Conservation (phyloP, 176 grass and related monocot species). For the Typha latifolia region DNA sequence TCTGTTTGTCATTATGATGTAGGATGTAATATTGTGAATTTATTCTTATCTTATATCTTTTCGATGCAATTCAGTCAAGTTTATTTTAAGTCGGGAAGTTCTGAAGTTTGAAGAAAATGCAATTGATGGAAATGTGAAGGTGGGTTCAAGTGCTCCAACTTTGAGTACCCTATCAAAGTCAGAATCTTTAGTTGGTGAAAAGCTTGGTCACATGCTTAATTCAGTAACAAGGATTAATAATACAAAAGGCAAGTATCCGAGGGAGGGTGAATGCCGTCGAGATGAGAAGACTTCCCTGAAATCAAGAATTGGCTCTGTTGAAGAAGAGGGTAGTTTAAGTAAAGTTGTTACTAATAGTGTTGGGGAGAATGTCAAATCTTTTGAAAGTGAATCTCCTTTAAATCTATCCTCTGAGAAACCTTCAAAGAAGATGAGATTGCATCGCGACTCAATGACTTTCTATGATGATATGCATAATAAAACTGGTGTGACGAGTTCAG, state of each 20-base stretch:
- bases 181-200: not conserved
- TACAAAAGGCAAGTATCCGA: slow-evolving; percentile 4
- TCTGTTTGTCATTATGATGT: slow-evolving; percentile 2
- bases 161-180: not conserved
- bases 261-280: slow-evolving; percentile 4
- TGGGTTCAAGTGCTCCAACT: not conserved
- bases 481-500: not conserved
- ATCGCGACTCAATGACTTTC: slow-evolving; percentile 5
- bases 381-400: slow-evolving; percentile 9
- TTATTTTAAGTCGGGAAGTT: slow-evolving; percentile 54
- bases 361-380: not conserved
- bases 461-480: not conserved
- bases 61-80: slow-evolving; percentile 35
- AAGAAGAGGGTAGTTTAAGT: not conserved
- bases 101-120: slow-evolving; percentile 11
- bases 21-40: not conserved
- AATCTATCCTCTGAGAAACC: slow-evolving; percentile 16
- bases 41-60: not conserved
- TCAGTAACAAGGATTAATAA: not conserved
- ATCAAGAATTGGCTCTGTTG: slow-evolving; percentile 1
- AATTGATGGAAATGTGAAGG: not conserved
- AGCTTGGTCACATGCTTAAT: not conserved
- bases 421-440: slow-evolving; percentile 35
- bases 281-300: slow-evolving; percentile 12
- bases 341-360: slow-evolving; percentile 1